Evolutionary conservation across 768 basidiomycete genomes (phyloP).

Genomic region (Termitomyces sp.): DNA sequence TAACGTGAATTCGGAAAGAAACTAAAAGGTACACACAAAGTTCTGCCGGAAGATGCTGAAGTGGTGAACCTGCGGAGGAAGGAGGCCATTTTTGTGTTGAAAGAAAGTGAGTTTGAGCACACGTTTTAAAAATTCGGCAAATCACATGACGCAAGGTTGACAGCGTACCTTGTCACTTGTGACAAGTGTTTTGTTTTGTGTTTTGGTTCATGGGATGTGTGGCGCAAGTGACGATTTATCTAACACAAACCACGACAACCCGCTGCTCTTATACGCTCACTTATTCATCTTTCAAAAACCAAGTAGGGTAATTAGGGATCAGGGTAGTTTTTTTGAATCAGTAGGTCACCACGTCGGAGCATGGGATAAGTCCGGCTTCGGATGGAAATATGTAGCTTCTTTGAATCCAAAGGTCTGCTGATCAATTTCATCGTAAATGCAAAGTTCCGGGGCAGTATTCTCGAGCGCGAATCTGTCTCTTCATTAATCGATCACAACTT

Average conservation of each 20-base stretch:
- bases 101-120: neutral
- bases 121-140: constrained; percentile 2
- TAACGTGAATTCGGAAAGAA: neutral
- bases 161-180: constrained; percentile 4
- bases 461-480: no score
- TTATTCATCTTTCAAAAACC: neutral
- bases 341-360: neutral
- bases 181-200: neutral
- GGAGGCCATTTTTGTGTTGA: constrained; percentile 31
- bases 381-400: neutral
- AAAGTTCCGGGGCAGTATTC: neutral
- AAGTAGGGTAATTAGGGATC: neutral
- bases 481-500: neutral
- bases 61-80: constrained; percentile 48
- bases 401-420: neutral
- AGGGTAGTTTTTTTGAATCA: neutral
- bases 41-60: constrained; percentile 35
- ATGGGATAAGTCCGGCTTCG: neutral
- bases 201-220: neutral
- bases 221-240: neutral
- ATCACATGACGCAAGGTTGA: constrained; percentile 11
- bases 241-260: no score
- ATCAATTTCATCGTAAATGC: neutral
- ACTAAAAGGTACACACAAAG: constrained; percentile 26
- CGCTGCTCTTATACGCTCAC: neutral